A percentile compares a stretch with the other conserved stretches of the same genome.
phyloP scores from a whole-genome alignment of 208 protist species.

The Trypanosoma brucei region DNA sequence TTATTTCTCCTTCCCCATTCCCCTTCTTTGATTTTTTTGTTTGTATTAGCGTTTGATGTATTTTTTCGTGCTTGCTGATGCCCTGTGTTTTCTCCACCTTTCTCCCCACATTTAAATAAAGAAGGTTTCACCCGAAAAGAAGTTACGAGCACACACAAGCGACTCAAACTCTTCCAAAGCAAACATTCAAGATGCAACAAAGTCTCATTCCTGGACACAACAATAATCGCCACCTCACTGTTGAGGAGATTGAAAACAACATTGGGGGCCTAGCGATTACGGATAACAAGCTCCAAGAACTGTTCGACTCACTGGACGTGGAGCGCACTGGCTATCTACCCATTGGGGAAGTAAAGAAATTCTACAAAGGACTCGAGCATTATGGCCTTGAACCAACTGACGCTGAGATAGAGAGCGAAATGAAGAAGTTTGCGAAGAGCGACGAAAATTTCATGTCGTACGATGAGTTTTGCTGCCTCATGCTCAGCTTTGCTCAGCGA shows the following conservation, averaged over 20 bases:
- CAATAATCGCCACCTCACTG: slow-evolving; percentile 87
- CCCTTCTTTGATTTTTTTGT: slow-evolving; percentile 5
- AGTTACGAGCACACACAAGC: too few relatives aligned
- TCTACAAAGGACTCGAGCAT: slow-evolving; percentile 85
- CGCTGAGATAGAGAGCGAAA: slow-evolving; percentile 61
- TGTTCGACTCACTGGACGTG: slow-evolving; percentile 84
- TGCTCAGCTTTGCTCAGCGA: slow-evolving; percentile 83
- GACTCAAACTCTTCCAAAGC: slow-evolving; percentile 1
- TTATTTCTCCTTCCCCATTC: neutral
- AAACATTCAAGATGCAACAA: slow-evolving; percentile 56
- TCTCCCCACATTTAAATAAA: too few relatives aligned
- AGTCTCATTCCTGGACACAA: slow-evolving; percentile 86
- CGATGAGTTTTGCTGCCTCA: slow-evolving; percentile 89
- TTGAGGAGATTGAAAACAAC: slow-evolving; percentile 90
- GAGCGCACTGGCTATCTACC: slow-evolving; percentile 66
- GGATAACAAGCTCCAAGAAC: slow-evolving; percentile 83
- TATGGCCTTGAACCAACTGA: slow-evolving; percentile 81
- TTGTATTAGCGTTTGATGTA: slow-evolving; percentile 12
- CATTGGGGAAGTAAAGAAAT: slow-evolving; percentile 73
- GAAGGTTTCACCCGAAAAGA: too few relatives aligned
- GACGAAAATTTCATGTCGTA: slow-evolving; percentile 71
- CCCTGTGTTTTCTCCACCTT: neutral
- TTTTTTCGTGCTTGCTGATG: slow-evolving; percentile 3
- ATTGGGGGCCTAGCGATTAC: slow-evolving; percentile 89
- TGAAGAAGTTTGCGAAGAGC: slow-evolving; percentile 80